These are phyloP conservation scores for Croton setiger DNA, from an alignment of 441 rosid species.

Conservation along the genomic window DNA sequence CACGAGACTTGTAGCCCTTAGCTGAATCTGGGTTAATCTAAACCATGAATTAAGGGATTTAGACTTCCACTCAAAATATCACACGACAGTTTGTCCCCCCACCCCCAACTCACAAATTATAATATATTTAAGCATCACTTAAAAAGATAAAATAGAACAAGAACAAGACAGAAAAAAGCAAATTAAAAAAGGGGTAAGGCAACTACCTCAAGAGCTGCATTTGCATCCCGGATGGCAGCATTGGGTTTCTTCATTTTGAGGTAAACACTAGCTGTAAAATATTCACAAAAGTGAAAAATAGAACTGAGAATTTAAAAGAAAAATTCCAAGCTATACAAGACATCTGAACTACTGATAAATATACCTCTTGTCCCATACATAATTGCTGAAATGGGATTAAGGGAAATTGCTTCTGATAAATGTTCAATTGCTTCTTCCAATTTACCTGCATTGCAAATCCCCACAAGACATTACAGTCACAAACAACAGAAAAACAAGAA, in stretches of 20 bases:
- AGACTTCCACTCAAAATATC: constrained; percentile 7
- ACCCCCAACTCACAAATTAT: too few species aligned
- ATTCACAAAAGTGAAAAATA: not conserved
- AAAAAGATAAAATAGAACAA: not conserved
- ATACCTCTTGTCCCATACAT: constrained; percentile 92
- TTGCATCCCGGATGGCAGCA: constrained; percentile 91
- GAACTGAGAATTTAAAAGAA: not conserved
- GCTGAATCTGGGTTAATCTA: constrained; percentile 98
- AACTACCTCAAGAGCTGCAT: constrained; percentile 85
- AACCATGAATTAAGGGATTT: not conserved
- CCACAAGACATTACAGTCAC: not conserved
- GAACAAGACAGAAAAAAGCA: too few species aligned
- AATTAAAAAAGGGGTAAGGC: not conserved
- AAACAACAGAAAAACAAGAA: constrained; percentile 1
- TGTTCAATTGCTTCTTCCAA: constrained; percentile 81
- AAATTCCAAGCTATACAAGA: not conserved
- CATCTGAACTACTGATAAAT: not conserved
- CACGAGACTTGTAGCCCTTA: constrained; percentile 90
- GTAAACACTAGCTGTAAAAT: constrained; percentile 72
- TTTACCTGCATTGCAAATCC: constrained; percentile 46
- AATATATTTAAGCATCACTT: not conserved
- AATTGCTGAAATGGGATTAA: constrained; percentile 88
- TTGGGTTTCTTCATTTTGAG: constrained; percentile 97
- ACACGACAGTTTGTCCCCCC: not conserved
- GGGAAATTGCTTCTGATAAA: constrained; percentile 66